phyloP scores from a whole-genome alignment of 2,329 filamentous ascomycete species.

The Chrysoporthe deuterocubensis region DNA sequence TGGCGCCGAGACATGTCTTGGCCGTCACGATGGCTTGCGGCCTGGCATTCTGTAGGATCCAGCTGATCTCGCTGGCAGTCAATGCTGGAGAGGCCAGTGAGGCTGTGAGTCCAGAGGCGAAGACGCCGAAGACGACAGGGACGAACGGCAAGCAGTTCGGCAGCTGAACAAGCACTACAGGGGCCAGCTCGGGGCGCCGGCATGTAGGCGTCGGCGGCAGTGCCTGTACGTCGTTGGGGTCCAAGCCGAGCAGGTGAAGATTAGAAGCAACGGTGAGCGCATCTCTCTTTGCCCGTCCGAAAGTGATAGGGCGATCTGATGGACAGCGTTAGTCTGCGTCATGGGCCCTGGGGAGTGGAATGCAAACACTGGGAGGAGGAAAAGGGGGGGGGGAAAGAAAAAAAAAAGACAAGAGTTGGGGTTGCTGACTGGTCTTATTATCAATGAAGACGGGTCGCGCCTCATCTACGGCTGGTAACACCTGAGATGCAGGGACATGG shows the following conservation, averaged over 20 bases:
- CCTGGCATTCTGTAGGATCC: constrained; percentile 47
- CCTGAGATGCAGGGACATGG: constrained; percentile 36
- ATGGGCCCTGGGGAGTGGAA: no score
- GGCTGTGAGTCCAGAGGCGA: constrained; percentile 46
- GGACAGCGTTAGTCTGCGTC: constrained; percentile 15
- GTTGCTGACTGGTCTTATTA: constrained; percentile 42
- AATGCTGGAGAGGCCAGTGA: constrained; percentile 46
- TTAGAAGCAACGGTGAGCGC: constrained; percentile 42
- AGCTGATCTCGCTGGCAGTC: constrained; percentile 44
- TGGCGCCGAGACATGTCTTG: constrained; percentile 37
- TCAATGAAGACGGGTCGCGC: constrained; percentile 45
- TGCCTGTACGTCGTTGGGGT: constrained; percentile 39
- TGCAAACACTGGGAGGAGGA: background rate
- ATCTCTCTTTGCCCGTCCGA: constrained; percentile 40
- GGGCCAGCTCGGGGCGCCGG: constrained; percentile 43
- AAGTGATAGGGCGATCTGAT: constrained; percentile 43
- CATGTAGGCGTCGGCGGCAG: constrained; percentile 47
- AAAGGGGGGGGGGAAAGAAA: background rate
- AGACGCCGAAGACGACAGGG: constrained; percentile 41
- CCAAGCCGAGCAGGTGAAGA: constrained; percentile 42
- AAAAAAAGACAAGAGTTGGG: background rate
- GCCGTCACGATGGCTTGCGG: constrained; percentile 44
- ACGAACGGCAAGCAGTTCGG: constrained; percentile 47
- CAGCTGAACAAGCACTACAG: constrained; percentile 47
- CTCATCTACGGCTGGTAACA: constrained; percentile 39